phyloP scores from a whole-genome alignment of 2,329 filamentous ascomycete genomes.

The Dryadomyces quercivorus region DNA sequence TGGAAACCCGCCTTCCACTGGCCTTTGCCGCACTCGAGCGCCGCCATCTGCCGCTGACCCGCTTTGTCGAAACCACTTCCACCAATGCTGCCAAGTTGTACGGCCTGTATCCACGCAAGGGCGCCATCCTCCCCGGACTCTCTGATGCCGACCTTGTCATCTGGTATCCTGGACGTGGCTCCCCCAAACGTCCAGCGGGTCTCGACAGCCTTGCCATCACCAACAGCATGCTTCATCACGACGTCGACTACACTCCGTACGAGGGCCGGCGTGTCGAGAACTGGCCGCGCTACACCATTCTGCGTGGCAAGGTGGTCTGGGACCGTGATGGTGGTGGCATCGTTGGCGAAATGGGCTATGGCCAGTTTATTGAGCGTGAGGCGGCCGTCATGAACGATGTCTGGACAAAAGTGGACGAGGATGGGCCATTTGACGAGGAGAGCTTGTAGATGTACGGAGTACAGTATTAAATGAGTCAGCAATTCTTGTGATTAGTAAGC shows the following conservation, averaged over 20 bases:
- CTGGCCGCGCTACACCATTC: conserved; percentile 49
- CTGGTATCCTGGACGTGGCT: conserved; percentile 33
- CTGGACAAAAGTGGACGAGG: conserved; percentile 11
- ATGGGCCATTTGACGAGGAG: conserved; percentile 12
- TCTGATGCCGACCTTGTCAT: conserved; percentile 44
- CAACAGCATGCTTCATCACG: conserved; percentile 46
- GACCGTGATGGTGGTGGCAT: conserved; percentile 39
- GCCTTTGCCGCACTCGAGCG: conserved; percentile 22
- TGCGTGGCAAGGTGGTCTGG: conserved; percentile 47
- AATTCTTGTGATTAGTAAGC: not conserved
- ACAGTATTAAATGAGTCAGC: not conserved
- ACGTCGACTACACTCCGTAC: conserved; percentile 51
- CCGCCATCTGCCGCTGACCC: conserved; percentile 21
- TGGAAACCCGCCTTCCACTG: conserved; percentile 43
- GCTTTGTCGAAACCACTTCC: conserved; percentile 41
- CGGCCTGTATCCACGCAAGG: conserved; percentile 38
- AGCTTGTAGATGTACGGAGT: conserved; percentile 8
- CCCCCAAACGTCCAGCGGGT: conserved; percentile 11
- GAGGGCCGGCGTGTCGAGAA: conserved; percentile 43
- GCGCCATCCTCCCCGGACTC: conserved; percentile 34
- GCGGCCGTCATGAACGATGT: conserved; percentile 13
- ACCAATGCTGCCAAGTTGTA: conserved; percentile 47
- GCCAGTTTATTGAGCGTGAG: conserved; percentile 33
- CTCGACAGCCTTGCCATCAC: conserved; percentile 24
- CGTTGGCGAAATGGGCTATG: conserved; percentile 33